Evolutionary conservation across 306 rosid genomes (phyloP), one percentile per base, ranked within the genome.

Genomic region (Castanea crenata): DNA sequence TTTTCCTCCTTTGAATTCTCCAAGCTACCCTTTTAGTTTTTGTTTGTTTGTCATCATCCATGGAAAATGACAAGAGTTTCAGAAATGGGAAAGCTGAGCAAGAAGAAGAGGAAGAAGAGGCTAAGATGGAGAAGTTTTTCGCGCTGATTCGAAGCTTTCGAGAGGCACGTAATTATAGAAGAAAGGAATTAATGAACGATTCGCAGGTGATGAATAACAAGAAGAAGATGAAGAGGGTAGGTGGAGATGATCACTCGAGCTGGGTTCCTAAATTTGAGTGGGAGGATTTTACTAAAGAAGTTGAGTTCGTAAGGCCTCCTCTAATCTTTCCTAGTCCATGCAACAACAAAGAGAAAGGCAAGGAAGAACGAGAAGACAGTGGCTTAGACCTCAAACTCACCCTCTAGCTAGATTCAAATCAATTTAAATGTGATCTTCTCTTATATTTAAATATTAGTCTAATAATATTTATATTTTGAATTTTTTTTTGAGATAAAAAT

Each of bases 71-170:
- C 23, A 84, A 25, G 52, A 76, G 58, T 15, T 41, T 6, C 23
- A 11, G 3, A 35, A 34, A 4, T 46, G 34, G n/a, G 5, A 12
- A 5, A 1, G 52, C n/a, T 11, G 32, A 82, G 23, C 25, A 67
- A 0, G 71, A 76, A 0, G 70, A 41, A 0, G 80, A 83, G 21
- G 86, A 83, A 16, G 88, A 82, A 44, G 77, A 74, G 51, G 71
- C 31, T 35, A 75, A 87, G 84, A 85, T 89, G 63, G 86, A 89
- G 69, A 79, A 75, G 46, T 89, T 89, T 19, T 89, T 77, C 55
- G 70, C 87, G 12, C 79, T 89, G 12, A 14, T 89, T 63, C 74
- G 81, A 16, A 87, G 72, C n/a, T 87, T 85, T 63, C 76, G 89
- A n/a, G 82, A 87, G 35, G 83, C 82, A 0, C 86, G 90, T 0